Evolutionary conservation across 139 green algal species (phyloP), one percentile per base, ranked within the genome.

Genomic region (Haematococcus sp.): DNA sequence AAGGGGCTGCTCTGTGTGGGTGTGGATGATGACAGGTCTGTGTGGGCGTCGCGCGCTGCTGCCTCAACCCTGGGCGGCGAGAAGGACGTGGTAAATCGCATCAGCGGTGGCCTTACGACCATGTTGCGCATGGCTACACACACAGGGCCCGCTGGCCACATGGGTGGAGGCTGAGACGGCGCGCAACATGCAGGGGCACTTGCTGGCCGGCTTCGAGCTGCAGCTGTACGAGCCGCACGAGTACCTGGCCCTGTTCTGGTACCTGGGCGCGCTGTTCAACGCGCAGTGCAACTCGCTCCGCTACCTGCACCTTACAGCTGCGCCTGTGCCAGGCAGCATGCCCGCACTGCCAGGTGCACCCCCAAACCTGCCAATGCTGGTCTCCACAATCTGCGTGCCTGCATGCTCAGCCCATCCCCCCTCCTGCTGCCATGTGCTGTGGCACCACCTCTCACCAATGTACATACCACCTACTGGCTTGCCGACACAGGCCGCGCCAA

Each of bases 161-260:
- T 97, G 91, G 91, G 87, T 93, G 44, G 90, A 93, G 80, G 59
- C 56, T 27, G 75, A 92, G 83, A 87, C 84, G 0, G 61, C 63
- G 9, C 17, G 27, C 15, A 68, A 73, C 16, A 84, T 91, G 77
- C 52, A 90, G 60, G 34, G 73, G 55, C 90, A 97, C 82, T 73
- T 97, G 35, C 72, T 92, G 73, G 63, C 93, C 54, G 92, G 92
- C 49, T 96, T 89, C 71, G 87, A 92, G 66, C 85, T 95, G 76
- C 76, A 91, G 7, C 75, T 97, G 61, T 96, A 97, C 76, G 46
- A 88, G 40, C 83, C 82, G 2, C 69, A 78, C 1, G 92, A 97
- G 76, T 90, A 87, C 76, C 70, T 70, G 60, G 84, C 88, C 75
- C 51, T 97, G 0, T 97, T 87, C 80, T 97, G 89, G 76, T 86